Conservation (phyloP, 2,329 filamentous ascomycete genomes). For the Phaeosphaeria sp. region DNA sequence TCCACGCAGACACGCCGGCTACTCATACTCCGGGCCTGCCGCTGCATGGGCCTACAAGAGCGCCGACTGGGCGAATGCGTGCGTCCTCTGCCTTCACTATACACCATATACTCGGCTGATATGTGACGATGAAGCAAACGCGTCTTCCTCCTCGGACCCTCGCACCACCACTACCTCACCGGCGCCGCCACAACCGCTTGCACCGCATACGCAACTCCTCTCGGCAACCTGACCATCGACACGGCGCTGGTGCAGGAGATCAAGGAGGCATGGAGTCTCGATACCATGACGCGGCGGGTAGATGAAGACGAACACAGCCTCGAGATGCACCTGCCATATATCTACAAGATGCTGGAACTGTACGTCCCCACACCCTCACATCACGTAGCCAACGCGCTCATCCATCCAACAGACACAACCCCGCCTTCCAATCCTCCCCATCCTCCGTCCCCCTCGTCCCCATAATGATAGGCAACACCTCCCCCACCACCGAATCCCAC, state of each 20-base stretch:
- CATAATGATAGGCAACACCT: constrained; percentile 82
- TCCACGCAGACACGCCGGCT: constrained; percentile 82
- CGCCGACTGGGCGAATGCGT: constrained; percentile 80
- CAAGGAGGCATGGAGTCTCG: constrained; percentile 33
- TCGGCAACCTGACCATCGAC: constrained; percentile 74
- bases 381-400: too few relatives aligned
- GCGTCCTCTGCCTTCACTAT: constrained; percentile 34
- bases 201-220: constrained; percentile 73
- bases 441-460: constrained; percentile 79
- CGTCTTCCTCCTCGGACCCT: constrained; percentile 90
- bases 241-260: constrained; percentile 58
- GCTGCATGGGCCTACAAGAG: constrained; percentile 95
- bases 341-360: constrained; percentile 76
- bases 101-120: neutral
- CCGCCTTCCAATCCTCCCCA: constrained; percentile 45
- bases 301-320: constrained; percentile 91
- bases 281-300: constrained; percentile 64
- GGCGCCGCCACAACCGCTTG: constrained; percentile 80
- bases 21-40: constrained; percentile 86
- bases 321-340: constrained; percentile 95
- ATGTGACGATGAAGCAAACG: constrained; percentile 65
- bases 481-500: constrained; percentile 67
- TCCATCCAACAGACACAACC: constrained; percentile 37
- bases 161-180: constrained; percentile 82
- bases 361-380: constrained; percentile 27